phyloP scores from a whole-genome alignment of 306 rosid genomes.

The Sechiopsis laciniata region DNA sequence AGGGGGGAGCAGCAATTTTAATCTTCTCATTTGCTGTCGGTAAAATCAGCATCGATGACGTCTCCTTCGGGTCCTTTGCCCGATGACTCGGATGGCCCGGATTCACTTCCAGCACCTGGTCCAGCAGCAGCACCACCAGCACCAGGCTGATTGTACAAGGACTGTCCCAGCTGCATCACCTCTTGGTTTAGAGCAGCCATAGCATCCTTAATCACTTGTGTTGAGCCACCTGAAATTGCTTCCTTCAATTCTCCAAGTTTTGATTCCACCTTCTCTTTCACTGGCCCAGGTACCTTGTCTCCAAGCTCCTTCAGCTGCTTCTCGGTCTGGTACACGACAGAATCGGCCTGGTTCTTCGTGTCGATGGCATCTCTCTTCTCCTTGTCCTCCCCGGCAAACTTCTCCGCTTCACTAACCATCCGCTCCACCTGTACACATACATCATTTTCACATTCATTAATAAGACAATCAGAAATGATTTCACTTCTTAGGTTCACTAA shows the following conservation, averaged over 20 bases:
- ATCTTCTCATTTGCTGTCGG: slow-evolving; percentile 56
- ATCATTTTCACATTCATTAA: not conserved
- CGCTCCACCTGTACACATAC: slow-evolving; percentile 49
- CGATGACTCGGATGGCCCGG: slow-evolving; percentile 63
- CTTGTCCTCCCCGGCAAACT: slow-evolving; percentile 72
- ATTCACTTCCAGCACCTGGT: slow-evolving; percentile 50
- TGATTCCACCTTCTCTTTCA: slow-evolving; percentile 86
- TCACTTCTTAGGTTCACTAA: not conserved
- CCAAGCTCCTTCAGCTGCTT: slow-evolving; percentile 89
- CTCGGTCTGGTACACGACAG: slow-evolving; percentile 89
- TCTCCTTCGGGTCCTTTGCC: slow-evolving; percentile 69
- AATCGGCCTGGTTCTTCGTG: slow-evolving; percentile 90
- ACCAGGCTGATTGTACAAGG: slow-evolving; percentile 72
- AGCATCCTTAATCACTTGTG: slow-evolving; percentile 74
- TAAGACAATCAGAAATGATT: not conserved
- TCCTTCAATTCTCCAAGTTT: slow-evolving; percentile 80
- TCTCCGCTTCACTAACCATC: slow-evolving; percentile 81
- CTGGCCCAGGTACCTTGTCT: slow-evolving; percentile 83
- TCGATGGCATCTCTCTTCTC: slow-evolving; percentile 90
- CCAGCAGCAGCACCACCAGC: slow-evolving; percentile 24
- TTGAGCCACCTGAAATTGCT: slow-evolving; percentile 63
- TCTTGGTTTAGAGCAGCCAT: slow-evolving; percentile 92
- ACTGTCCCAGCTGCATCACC: slow-evolving; percentile 90
- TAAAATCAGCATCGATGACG: slow-evolving; percentile 85
- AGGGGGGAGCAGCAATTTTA: not conserved